These are phyloP conservation scores for Penicillium decumbens DNA, from an alignment of 2,329 filamentous ascomycete genomes.

Conservation along the genomic window DNA sequence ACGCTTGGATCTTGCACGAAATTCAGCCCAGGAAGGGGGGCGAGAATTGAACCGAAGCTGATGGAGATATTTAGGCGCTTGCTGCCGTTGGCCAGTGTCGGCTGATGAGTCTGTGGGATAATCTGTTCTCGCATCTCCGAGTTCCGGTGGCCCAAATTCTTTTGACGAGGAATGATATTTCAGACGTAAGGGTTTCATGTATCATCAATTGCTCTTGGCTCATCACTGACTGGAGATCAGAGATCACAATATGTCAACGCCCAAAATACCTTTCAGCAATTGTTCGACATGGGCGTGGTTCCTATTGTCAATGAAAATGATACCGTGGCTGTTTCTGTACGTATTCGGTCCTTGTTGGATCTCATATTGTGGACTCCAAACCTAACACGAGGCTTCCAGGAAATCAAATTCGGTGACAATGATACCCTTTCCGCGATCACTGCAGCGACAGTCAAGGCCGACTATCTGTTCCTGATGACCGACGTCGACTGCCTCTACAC, in stretches of 20 bases:
- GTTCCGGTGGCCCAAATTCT: slow-evolving; percentile 94
- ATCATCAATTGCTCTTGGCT: neutral
- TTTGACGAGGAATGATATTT: slow-evolving; percentile 91
- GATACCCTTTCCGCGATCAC: slow-evolving; percentile 96
- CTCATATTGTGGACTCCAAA: neutral
- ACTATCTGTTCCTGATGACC: slow-evolving; percentile 97
- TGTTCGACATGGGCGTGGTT: slow-evolving; percentile 91
- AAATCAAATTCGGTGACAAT: slow-evolving; percentile 99
- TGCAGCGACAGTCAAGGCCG: slow-evolving; percentile 92
- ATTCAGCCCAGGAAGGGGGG: neutral
- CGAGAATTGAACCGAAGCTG: neutral
- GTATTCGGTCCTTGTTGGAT: slow-evolving; percentile 11
- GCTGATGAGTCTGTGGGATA: slow-evolving; percentile 93
- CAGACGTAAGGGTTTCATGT: slow-evolving; percentile 59
- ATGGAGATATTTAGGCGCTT: slow-evolving; percentile 56
- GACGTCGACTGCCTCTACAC: slow-evolving; percentile 97
- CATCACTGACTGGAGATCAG: slow-evolving; percentile 39
- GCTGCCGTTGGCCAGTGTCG: slow-evolving; percentile 95
- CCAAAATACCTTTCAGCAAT: slow-evolving; percentile 86
- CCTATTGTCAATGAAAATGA: slow-evolving; percentile 99
- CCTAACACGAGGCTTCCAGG: slow-evolving; percentile 37
- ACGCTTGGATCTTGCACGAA: neutral
- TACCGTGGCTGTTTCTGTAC: slow-evolving; percentile 77
- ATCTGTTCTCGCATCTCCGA: slow-evolving; percentile 76
- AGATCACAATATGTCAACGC: slow-evolving; percentile 93